Evolutionary conservation across 352 stramenopile species (phyloP), one percentile per base, ranked within the genome.

Genomic region (Poterioochromonas sp.): DNA sequence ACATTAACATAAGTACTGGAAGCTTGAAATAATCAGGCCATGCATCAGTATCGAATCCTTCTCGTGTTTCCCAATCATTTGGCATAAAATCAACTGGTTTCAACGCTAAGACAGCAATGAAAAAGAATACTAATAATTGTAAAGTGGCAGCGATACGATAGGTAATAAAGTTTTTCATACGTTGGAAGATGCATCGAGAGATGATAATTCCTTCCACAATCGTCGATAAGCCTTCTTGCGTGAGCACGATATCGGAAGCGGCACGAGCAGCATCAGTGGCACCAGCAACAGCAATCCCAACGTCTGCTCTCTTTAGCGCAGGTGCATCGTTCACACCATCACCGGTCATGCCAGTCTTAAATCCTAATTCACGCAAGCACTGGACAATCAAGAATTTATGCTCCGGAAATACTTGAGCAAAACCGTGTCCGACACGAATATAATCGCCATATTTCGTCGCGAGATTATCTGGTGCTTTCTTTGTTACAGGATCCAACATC

Each of bases 61-160:
- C 51, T n/a, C 51, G 20, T 60, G 51, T 60, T 60, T 60, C 51
- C 51, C 51, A 68, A 34, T 54, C 70, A 1, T 68, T 76, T 37
- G 70, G 70, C 26, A 70, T 83, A 68, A 84, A 73, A 51, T 26
- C 41, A 63, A 12, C 71, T 32, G 90, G 89, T 78, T 92, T 87
- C 83, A 97, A 88, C 22, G 90, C 84, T 62, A 96, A 83, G 71
- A 94, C 89, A 22, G 90, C 90, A 79, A 97, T 87, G 81, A 94
- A 92, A 83, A 97, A 92, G 83, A 97, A 97, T 73, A 93, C 80
- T 34, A 96, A 81, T 40, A 97, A 83, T 78, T 97, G 90, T 62
- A 97, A n/a, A 60, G 86, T 92, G 79, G 82, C 88, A 40, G 89
- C 86, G 77, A 93, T 89, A 49, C 89, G 88, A 81, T 94, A 94